These are phyloP conservation scores for Saccharomycopsis schoenii DNA, from an alignment of 805 yeast genomes.

Conservation along the genomic window DNA sequence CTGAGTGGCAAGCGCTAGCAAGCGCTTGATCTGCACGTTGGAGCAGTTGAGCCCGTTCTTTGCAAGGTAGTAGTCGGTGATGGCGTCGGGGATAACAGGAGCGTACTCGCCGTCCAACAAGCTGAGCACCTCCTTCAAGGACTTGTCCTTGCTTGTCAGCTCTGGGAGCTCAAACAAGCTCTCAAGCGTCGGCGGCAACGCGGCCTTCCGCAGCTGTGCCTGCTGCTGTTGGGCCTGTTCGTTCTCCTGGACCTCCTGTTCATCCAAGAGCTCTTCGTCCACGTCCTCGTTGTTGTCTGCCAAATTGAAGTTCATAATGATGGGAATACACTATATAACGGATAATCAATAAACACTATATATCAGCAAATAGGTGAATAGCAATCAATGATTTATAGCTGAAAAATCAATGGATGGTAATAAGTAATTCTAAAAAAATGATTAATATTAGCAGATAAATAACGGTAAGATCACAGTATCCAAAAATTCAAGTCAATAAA, in stretches of 20 bases:
- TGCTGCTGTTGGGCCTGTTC: no score
- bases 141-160: constrained; percentile 66
- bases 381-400: no score
- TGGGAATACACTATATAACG: background rate
- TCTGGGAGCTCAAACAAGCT: constrained; percentile 50
- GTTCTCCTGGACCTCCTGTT: constrained; percentile 17
- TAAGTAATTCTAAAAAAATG: no score
- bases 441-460: no score
- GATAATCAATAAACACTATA: no score
- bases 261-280: constrained; percentile 22
- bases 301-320: constrained; percentile 9
- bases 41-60: constrained; percentile 77
- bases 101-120: constrained; percentile 83
- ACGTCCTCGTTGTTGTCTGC: constrained; percentile 20
- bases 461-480: no score
- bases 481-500: no score
- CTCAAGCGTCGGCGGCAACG: constrained; percentile 16
- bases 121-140: constrained; percentile 72
- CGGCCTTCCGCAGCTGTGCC: background rate
- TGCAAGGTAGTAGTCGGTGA: constrained; percentile 82
- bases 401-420: no score
- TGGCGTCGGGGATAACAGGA: constrained; percentile 94
- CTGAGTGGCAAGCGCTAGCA: constrained; percentile 91
- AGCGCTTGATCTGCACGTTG: constrained; percentile 68
- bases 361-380: no score